These are phyloP conservation scores for Epichloe bromicola DNA, from an alignment of 2,329 filamentous ascomycete species.

Conservation along the genomic window DNA sequence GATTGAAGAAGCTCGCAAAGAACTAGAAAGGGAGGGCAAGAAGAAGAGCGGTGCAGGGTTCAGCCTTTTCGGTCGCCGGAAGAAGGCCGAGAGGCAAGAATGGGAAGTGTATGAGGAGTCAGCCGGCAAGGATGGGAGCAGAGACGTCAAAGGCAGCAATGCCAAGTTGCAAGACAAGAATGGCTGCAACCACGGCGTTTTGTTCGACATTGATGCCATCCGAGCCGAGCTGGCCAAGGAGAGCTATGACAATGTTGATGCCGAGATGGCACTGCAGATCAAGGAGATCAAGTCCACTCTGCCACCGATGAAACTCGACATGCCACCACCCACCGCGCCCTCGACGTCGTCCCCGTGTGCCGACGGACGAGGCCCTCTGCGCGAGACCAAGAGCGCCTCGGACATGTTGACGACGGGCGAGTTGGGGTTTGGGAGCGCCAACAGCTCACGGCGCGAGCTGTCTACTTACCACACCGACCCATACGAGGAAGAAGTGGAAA, in stretches of 20 bases:
- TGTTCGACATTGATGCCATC: constrained; percentile 95
- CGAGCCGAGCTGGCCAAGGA: constrained; percentile 70
- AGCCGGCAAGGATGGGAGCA: constrained; percentile 23
- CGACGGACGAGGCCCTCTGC: constrained; percentile 16
- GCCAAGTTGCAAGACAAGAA: constrained; percentile 27
- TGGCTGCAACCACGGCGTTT: constrained; percentile 47
- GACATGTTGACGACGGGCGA: constrained; percentile 20
- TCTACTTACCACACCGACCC: constrained; percentile 16
- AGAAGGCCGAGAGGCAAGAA: constrained; percentile 67
- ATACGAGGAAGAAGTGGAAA: constrained; percentile 42
- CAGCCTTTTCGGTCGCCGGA: constrained; percentile 71
- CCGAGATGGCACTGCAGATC: constrained; percentile 42
- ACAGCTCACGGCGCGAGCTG: constrained; percentile 8
- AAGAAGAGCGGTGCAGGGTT: constrained; percentile 48
- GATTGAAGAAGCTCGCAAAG: constrained; percentile 84
- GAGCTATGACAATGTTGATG: constrained; percentile 32
- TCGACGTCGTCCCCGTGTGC: constrained; percentile 11
- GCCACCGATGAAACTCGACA: constrained; percentile 74
- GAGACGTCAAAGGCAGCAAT: constrained; percentile 10
- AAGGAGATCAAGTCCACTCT: constrained; percentile 78
- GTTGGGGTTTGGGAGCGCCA: not conserved
- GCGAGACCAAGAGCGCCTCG: constrained; percentile 32
- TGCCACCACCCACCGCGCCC: constrained; percentile 26
- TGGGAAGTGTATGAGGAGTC: constrained; percentile 90
- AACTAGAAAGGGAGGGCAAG: constrained; percentile 69